These are phyloP conservation scores for Trypanosoma vivax DNA, from an alignment of 208 protist genomes.

Conservation along the genomic window DNA sequence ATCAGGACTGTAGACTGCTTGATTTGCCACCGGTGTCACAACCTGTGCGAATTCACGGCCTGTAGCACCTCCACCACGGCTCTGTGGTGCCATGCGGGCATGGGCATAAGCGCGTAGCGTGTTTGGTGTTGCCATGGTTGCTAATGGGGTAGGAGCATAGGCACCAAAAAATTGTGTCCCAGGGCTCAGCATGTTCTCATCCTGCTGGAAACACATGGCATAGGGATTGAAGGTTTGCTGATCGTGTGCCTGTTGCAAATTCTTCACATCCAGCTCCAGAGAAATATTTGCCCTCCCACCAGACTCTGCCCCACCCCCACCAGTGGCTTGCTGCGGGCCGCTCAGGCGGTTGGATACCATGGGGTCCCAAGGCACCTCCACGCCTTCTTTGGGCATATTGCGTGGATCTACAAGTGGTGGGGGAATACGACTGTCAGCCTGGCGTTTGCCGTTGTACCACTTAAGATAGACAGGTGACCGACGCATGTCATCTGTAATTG, in stretches of 20 bases:
- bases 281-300: constrained; percentile 20
- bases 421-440: constrained; percentile 57
- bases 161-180: constrained; percentile 84
- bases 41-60: constrained; percentile 3
- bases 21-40: background rate
- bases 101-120: constrained; percentile 75
- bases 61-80: constrained; percentile 3
- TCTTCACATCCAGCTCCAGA: constrained; percentile 66
- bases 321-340: background rate
- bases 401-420: constrained; percentile 58
- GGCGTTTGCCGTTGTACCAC: constrained; percentile 75
- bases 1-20: constrained; percentile 11
- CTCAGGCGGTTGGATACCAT: constrained; percentile 1
- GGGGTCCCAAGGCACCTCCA: constrained; percentile 68
- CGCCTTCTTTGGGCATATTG: constrained; percentile 12
- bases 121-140: constrained; percentile 58
- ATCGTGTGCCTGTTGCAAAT: constrained; percentile 62
- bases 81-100: constrained; percentile 36
- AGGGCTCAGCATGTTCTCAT: constrained; percentile 66
- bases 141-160: constrained; percentile 74
- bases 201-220: constrained; percentile 30
- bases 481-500: constrained; percentile 76
- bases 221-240: constrained; percentile 76
- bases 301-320: constrained; percentile 7
- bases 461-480: constrained; percentile 78